Conservation (phyloP, 805 yeast species). For the Wickerhamiella brachini region DNA sequence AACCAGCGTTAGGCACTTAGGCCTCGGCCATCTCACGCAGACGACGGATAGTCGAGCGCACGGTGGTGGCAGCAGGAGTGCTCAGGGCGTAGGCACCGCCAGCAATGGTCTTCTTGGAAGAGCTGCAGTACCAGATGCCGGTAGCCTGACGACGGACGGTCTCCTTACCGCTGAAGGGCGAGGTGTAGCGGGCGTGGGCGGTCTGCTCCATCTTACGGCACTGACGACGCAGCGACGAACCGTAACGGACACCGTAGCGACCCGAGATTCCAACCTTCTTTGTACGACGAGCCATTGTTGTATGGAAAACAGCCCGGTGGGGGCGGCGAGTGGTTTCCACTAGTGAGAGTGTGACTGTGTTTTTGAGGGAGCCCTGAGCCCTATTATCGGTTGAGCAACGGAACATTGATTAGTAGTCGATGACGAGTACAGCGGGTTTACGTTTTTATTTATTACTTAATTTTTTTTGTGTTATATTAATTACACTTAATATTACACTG, state of each 20-base stretch:
- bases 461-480: no score
- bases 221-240: slow-evolving; percentile 99
- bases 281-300: slow-evolving; percentile 84
- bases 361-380: neutral
- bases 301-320: neutral
- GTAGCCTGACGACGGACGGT: slow-evolving; percentile 93
- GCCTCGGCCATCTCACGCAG: slow-evolving; percentile 99
- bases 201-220: slow-evolving; percentile 98
- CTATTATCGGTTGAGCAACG: neutral
- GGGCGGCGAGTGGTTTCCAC: neutral
- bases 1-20: slow-evolving; percentile 31
- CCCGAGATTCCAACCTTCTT: slow-evolving; percentile 99
- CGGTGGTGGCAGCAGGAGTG: slow-evolving; percentile 99
- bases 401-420: no score
- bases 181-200: slow-evolving; percentile 97
- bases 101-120: slow-evolving; percentile 94
- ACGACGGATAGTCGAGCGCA: slow-evolving; percentile 99
- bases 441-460: no score
- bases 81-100: slow-evolving; percentile 99
- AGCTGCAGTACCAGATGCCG: slow-evolving; percentile 97
- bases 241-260: slow-evolving; percentile 99
- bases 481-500: no score
- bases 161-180: slow-evolving; percentile 99
- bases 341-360: neutral
- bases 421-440: no score